Conservation (phyloP, 1,284 basidiomycete species). For the Melampsora larici-populina region DNA sequence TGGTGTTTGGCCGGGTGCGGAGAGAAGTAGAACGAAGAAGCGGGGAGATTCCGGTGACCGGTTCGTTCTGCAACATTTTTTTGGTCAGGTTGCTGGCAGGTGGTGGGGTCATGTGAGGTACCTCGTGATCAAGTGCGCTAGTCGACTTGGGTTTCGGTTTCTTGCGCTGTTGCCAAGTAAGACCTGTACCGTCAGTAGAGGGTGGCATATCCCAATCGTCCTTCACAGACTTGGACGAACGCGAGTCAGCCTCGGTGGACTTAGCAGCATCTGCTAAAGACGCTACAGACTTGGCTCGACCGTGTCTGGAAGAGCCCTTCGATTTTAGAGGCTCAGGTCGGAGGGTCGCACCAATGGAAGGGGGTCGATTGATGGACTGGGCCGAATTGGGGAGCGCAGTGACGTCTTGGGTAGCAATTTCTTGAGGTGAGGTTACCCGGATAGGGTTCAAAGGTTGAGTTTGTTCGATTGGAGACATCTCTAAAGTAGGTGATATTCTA, state of each 20-base stretch:
- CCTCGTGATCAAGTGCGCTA: not conserved
- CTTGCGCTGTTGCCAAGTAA: conserved; percentile 25
- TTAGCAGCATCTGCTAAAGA: conserved; percentile 19
- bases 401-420: not conserved
- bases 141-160: conserved; percentile 1
- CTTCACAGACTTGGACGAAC: not conserved
- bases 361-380: not conserved
- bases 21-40: not conserved
- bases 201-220: conserved; percentile 39
- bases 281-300: conserved; percentile 25
- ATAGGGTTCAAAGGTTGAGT: not conserved
- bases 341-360: not conserved
- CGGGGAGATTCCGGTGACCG: not conserved
- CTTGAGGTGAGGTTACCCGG: not conserved
- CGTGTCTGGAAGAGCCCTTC: not conserved
- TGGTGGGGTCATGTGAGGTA: not conserved
- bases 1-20: not conserved
- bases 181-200: not conserved
- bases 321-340: not conserved
- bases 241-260: not conserved
- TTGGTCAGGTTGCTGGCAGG: not conserved
- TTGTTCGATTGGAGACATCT: not conserved
- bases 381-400: not conserved
- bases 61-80: not conserved
- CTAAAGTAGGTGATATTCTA: not conserved